Evolutionary conservation across 2,329 filamentous ascomycete species (phyloP), one percentile per base, ranked within the genome.

Genomic region (Penicillium brevicompactum): DNA sequence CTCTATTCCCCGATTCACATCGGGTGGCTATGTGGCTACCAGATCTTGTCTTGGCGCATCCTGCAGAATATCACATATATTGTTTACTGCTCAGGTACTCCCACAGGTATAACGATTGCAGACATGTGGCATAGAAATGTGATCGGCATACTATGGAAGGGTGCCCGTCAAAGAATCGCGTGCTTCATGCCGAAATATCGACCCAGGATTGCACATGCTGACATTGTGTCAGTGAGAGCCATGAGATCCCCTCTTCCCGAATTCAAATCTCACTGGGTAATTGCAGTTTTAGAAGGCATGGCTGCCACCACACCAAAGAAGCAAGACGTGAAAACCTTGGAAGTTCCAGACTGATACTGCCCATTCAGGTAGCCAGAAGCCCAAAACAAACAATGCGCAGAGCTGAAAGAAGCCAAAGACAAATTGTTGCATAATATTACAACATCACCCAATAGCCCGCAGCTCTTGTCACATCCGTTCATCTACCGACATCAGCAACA

Each of bases 121-220:
- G 8, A 6, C 24, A 37, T 4, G 34, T 16, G 34, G n/a, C 13
- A 41, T 22, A 16, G 13, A 13, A 16, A 38, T 34, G 14, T 7
- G 27, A 34, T 21, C 16, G 38, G 24, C 24, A 27, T 6, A 27
- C 24, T 27, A 27, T 8, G 8, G 24, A 5, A 27, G 8, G 24
- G 8, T 8, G 24, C 8, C 24, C 6, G 38, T 16, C 24, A 27
- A 18, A 27, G 30, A 31, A 18, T 7, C n/a, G 8, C 3, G 27
- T 43, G 30, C 44, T 42, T 58, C 46, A 65, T 48, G 61, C 58
- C 38, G 49, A 61, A 37, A 58, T 69, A 57, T 61, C 70, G 46
- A 87, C 81, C 44, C 88, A 62, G 31, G 87, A 83, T 72, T 87
- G 87, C 22, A 87, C 82, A 66, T 87, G 83, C 55, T 80, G 82